Evolutionary conservation across 805 yeast genomes (phyloP).

Genomic region (Starmerella kuoi): DNA sequence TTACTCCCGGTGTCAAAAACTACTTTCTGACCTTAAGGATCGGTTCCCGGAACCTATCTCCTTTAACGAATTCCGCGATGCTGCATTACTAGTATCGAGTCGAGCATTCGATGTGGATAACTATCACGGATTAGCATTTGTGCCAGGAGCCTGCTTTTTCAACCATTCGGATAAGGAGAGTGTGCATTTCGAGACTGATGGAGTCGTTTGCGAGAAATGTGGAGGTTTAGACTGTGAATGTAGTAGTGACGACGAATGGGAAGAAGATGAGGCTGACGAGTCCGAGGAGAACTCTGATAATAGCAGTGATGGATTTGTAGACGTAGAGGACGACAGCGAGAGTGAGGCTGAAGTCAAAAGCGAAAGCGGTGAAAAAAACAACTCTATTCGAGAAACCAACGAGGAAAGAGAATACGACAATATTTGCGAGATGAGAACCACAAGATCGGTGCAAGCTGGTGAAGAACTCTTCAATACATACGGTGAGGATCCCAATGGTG

Average conservation of each 20-base stretch:
- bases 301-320: too few species aligned
- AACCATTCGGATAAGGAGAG: conserved; percentile 56
- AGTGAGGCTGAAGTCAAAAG: conserved; percentile 15
- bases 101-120: too few species aligned
- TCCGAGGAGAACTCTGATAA: too few species aligned
- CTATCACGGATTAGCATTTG: too few species aligned
- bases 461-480: conserved; percentile 71
- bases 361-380: conserved; percentile 9
- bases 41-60: too few species aligned
- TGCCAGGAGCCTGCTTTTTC: conserved; percentile 85
- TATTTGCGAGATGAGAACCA: conserved; percentile 60
- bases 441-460: conserved; percentile 34
- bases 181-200: conserved; percentile 53
- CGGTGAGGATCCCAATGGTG: conserved; percentile 59
- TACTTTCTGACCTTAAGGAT: too few species aligned
- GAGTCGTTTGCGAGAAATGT: conserved; percentile 42
- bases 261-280: conserved; percentile 19
- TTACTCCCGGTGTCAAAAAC: too few species aligned
- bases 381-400: conserved; percentile 19
- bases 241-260: conserved; percentile 18
- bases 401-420: conserved; percentile 26
- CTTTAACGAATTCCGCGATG: too few species aligned
- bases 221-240: conserved; percentile 39
- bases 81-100: too few species aligned
- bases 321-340: too few species aligned